phyloP scores from a whole-genome alignment of 805 yeast species.

The Ogataea pilisensis region DNA sequence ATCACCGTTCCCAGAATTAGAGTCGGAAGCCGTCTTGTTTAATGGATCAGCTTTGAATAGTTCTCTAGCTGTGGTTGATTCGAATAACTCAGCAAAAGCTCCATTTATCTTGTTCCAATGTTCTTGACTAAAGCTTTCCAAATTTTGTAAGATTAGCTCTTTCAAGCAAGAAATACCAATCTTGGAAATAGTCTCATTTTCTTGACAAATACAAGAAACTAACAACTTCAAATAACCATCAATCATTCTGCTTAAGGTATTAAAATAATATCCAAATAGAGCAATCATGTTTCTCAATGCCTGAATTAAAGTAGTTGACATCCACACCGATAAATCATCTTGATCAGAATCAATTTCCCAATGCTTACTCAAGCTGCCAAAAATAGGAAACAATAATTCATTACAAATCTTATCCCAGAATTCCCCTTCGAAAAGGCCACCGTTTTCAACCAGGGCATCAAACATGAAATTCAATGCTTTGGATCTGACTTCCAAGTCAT shows the following conservation, averaged over 20 bases:
- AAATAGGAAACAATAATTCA: conserved; percentile 83
- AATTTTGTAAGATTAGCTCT: conserved; percentile 73
- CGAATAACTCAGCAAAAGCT: conserved; percentile 68
- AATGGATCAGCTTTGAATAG: conserved; percentile 62
- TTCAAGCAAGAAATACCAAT: conserved; percentile 90
- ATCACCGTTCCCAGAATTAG: too few relatives aligned
- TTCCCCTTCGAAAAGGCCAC: conserved; percentile 64
- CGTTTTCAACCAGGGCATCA: conserved; percentile 74
- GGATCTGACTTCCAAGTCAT: conserved; percentile 90
- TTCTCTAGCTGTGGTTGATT: conserved; percentile 80
- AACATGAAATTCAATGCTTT: conserved; percentile 80
- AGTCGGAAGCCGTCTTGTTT: too few relatives aligned
- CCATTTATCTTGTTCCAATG: conserved; percentile 75
- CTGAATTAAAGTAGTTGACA: conserved; percentile 93
- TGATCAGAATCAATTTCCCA: conserved; percentile 70
- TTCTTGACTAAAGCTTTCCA: conserved; percentile 49
- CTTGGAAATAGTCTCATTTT: conserved; percentile 92
- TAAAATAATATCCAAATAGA: conserved; percentile 78
- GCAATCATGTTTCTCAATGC: conserved; percentile 87
- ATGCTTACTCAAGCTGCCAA: conserved; percentile 69
- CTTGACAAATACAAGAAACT: conserved; percentile 90
- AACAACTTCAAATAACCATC: conserved; percentile 75
- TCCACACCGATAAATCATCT: conserved; percentile 92
- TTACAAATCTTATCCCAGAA: conserved; percentile 84
- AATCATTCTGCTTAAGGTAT: conserved; percentile 65